Evolutionary conservation across 2,329 filamentous ascomycete genomes (phyloP).

Genomic region (Aspergillus floridensis): DNA sequence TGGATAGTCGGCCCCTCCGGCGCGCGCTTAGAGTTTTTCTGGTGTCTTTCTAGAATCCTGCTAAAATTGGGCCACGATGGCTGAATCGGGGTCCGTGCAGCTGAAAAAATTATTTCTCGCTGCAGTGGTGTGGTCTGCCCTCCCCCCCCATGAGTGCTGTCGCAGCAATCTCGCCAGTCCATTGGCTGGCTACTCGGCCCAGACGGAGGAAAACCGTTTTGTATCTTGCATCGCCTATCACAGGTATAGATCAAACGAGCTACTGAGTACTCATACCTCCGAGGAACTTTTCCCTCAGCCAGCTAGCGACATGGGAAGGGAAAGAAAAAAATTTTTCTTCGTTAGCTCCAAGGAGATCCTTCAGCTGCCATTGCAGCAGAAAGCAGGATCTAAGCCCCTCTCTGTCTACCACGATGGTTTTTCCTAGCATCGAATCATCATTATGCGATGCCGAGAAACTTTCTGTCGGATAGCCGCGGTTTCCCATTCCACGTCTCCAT

Average conservation of each 20-base stretch:
- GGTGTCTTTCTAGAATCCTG: conserved; percentile 21
- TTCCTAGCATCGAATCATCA: neutral
- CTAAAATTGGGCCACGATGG: conserved; percentile 17
- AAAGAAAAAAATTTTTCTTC: neutral
- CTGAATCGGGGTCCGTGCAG: conserved; percentile 7
- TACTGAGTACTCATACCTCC: neutral
- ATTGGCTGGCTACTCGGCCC: neutral
- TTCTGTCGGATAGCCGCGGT: neutral
- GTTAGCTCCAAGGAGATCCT: neutral
- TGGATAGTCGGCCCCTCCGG: conserved; percentile 4
- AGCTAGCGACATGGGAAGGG: neutral
- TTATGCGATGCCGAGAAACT: neutral
- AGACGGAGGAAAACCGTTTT: neutral
- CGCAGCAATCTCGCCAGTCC: neutral
- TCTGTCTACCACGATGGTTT: neutral
- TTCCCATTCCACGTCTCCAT: neutral
- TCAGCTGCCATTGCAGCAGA: neutral
- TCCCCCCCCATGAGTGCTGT: neutral
- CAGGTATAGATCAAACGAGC: neutral
- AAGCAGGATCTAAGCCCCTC: neutral
- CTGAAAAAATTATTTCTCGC: neutral
- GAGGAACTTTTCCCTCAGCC: neutral
- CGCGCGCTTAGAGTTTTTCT: conserved; percentile 14
- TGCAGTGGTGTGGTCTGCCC: neutral
- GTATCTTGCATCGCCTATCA: neutral